Evolutionary conservation across 768 basidiomycete species (phyloP), one percentile per base, ranked within the genome.

Genomic region (Serendipita sp.): DNA sequence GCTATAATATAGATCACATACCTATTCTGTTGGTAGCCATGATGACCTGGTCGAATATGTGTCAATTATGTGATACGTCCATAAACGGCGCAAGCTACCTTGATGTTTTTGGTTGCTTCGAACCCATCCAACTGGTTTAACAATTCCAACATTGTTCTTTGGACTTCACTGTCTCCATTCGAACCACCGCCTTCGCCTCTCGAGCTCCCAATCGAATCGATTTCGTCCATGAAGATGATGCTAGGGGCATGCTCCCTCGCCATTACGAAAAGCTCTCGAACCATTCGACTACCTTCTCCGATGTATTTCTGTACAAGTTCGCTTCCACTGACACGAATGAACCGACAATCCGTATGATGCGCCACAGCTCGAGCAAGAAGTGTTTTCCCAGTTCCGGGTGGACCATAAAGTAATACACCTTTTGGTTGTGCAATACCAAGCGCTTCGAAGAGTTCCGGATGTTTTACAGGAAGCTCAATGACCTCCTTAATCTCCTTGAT

Each of bases 201-300:
- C 68, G 91, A 92, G 68, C 86, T 89, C 64, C 95, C 95, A 71
- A 98, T 98, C 18, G 90, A 92, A 76, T 98, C 95, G 68, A 98
- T 97, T 76, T 97, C 95, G 73, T 97, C 95, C 94, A 98, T 96
- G 79, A 98, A 97, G 73, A 98, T 96, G 76, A 98, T 96, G 74
- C 88, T 89, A 41, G 95, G 95, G 38, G 95, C 95, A 71, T 96
- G 92, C 73, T 97, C 95, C 67, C 93, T 76, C 2, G 95, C 95
- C 95, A 96, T 97, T 66, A 96, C 92, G 79, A 98, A 98, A 66
- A 98, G 75, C 77, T 97, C 95, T 63, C 95, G 83, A 44, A 97
- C 94, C 94, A 96, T 97, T 66, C 94, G 78, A 68, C 86, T 89
- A 24, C 94, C 93, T 77, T 97, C 95, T 54, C 95, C 95, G 69